These are phyloP conservation scores for Porphyrellus cyaneotinctus DNA, from an alignment of 768 basidiomycete species.

Conservation along the genomic window DNA sequence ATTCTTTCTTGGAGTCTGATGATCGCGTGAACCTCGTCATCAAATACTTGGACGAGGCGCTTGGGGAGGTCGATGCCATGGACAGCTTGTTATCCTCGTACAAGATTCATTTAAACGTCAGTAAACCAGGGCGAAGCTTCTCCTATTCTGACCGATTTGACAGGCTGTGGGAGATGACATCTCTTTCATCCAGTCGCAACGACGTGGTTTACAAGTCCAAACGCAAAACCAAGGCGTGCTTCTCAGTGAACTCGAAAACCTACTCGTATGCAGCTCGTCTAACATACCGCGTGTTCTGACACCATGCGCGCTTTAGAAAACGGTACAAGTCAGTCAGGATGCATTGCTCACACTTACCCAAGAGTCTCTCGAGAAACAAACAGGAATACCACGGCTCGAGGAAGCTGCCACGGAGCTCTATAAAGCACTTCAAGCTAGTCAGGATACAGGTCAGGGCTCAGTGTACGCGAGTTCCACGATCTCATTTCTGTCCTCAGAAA, in stretches of 20 bases:
- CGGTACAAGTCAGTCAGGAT: constrained; percentile 85
- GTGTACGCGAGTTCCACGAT: neutral
- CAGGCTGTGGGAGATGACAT: constrained; percentile 97
- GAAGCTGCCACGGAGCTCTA: constrained; percentile 84
- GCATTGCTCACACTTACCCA: constrained; percentile 76
- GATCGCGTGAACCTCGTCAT: constrained; percentile 84
- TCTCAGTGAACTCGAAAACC: constrained; percentile 78
- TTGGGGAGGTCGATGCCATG: constrained; percentile 86
- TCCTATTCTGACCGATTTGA: constrained; percentile 11
- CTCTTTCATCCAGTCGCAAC: constrained; percentile 91
- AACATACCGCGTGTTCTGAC: neutral
- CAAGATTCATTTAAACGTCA: constrained; percentile 92
- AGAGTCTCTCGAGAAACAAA: constrained; percentile 79
- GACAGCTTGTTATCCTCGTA: constrained; percentile 88
- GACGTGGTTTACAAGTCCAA: constrained; percentile 94
- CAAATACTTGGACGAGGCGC: constrained; percentile 84
- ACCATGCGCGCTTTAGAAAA: constrained; percentile 54
- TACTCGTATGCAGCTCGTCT: constrained; percentile 54
- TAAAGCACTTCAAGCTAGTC: constrained; percentile 86
- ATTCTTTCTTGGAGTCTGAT: constrained; percentile 95
- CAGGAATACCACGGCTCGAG: constrained; percentile 76
- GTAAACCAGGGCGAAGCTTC: constrained; percentile 24
- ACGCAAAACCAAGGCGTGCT: constrained; percentile 91
- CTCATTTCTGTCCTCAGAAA: constrained; percentile 48
- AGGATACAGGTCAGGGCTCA: constrained; percentile 66